Evolutionary conservation across 306 rosid species (phyloP).

Genomic region (Begonia fuchsioides): DNA sequence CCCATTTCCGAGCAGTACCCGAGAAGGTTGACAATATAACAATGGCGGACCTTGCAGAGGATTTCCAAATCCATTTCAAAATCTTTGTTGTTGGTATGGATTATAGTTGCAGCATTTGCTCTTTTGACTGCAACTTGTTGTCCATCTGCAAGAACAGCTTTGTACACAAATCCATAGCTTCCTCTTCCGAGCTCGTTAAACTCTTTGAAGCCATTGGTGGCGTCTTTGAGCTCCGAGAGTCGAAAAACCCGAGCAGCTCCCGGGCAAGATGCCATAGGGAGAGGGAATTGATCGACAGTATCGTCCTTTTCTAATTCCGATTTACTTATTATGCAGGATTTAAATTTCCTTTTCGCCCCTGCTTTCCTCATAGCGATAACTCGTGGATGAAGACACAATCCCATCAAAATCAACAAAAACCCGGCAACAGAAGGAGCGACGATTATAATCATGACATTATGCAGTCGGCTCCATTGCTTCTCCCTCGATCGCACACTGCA

Average conservation of each 20-base stretch:
- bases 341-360: constrained; percentile 31
- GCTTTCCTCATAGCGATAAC: constrained; percentile 4
- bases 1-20: constrained; percentile 98
- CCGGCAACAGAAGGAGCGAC: constrained; percentile 39
- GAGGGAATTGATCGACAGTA: constrained; percentile 22
- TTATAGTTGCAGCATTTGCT: constrained; percentile 88
- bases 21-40: constrained; percentile 61
- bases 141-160: constrained; percentile 63
- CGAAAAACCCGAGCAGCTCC: constrained; percentile 79
- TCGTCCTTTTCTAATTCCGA: constrained; percentile 31
- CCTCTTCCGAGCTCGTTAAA: constrained; percentile 94
- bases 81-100: constrained; percentile 67
- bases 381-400: constrained; percentile 33
- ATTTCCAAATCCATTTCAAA: constrained; percentile 81
- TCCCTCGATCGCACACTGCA: constrained; percentile 31
- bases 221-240: constrained; percentile 79
- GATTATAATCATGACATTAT: constrained; percentile 28
- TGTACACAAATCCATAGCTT: constrained; percentile 87
- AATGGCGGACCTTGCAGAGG: constrained; percentile 67
- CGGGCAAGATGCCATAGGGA: constrained; percentile 41
- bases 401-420: constrained; percentile 29
- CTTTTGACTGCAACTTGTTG: constrained; percentile 77
- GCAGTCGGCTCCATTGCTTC: constrained; percentile 39
- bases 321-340: constrained; percentile 48
- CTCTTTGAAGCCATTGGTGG: constrained; percentile 95